Evolutionary conservation across 2,329 filamentous ascomycete genomes (phyloP).

Genomic region (Penicillium sp.): DNA sequence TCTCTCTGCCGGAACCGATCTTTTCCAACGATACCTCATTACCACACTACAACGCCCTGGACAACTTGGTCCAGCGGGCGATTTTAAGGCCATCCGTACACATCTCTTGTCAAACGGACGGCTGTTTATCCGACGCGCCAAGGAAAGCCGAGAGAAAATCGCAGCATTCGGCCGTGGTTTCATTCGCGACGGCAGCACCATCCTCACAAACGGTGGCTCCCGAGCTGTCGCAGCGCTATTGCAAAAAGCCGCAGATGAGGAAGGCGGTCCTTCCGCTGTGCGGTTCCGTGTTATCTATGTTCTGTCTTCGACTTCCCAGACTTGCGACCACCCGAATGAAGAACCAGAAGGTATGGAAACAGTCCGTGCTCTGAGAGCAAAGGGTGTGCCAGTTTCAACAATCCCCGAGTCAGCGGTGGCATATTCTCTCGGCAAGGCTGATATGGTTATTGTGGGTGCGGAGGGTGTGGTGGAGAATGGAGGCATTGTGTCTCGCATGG

Average conservation of each 20-base stretch:
- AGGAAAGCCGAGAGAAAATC: conserved; percentile 79
- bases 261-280: conserved; percentile 54
- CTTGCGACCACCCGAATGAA: conserved; percentile 27
- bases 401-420: conserved; percentile 74
- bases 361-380: conserved; percentile 67
- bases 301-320: conserved; percentile 41
- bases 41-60: conserved; percentile 61
- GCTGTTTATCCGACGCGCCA: conserved; percentile 82
- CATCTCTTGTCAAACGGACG: conserved; percentile 83
- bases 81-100: conserved; percentile 78
- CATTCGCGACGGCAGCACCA: conserved; percentile 71
- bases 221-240: conserved; percentile 78
- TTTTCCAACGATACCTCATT: conserved; percentile 93
- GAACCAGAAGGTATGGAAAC: conserved; percentile 66
- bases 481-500: conserved; percentile 84
- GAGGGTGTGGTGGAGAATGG: conserved; percentile 94
- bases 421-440: conserved; percentile 73
- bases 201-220: conserved; percentile 89
- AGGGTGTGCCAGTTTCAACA: conserved; percentile 78
- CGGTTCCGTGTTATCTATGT: conserved; percentile 84
- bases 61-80: conserved; percentile 52
- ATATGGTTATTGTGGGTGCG: conserved; percentile 63
- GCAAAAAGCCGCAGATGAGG: conserved; percentile 67
- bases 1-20: conserved; percentile 86
- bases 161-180: conserved; percentile 75